These are phyloP conservation scores for Metschnikowia lachancei DNA, from an alignment of 805 yeast species.

Conservation along the genomic window DNA sequence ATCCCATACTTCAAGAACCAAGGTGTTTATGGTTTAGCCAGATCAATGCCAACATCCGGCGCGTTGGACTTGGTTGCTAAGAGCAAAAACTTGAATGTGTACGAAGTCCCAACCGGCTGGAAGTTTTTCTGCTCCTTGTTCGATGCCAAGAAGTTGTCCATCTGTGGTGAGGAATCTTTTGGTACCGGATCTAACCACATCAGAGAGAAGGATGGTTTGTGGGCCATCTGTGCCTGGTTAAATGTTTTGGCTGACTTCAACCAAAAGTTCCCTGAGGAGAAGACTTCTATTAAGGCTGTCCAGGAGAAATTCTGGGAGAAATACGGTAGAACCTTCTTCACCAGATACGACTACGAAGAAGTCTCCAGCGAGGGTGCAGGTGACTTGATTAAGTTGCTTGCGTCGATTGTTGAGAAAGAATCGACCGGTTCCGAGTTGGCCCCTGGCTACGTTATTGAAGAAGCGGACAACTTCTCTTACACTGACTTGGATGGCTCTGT, in stretches of 20 bases:
- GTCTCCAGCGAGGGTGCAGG: slow-evolving; percentile 74
- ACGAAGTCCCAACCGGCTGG: slow-evolving; percentile 99
- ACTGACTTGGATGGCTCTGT: slow-evolving; percentile 94
- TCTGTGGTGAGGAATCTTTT: slow-evolving; percentile 97
- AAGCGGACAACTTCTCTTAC: slow-evolving; percentile 86
- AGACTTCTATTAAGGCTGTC: slow-evolving; percentile 70
- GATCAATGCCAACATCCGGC: slow-evolving; percentile 96
- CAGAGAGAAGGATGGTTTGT: slow-evolving; percentile 95
- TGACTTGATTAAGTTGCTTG: slow-evolving; percentile 53
- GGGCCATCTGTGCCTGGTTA: slow-evolving; percentile 98
- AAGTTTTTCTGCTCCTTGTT: slow-evolving; percentile 94
- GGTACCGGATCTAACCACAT: slow-evolving; percentile 98
- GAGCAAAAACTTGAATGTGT: slow-evolving; percentile 65
- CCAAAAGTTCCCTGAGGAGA: slow-evolving; percentile 51
- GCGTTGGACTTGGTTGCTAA: slow-evolving; percentile 92
- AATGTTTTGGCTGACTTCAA: slow-evolving; percentile 87
- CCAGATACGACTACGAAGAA: slow-evolving; percentile 91
- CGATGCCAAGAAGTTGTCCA: slow-evolving; percentile 88
- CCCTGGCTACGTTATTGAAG: slow-evolving; percentile 54
- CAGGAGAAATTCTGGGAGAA: slow-evolving; percentile 85
- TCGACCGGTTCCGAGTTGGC: slow-evolving; percentile 48
- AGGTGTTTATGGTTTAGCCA: slow-evolving; percentile 89
- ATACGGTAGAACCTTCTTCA: slow-evolving; percentile 95
- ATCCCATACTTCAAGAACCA: slow-evolving; percentile 89
- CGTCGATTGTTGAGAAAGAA: slow-evolving; percentile 28